Evolutionary conservation across 1,139 yeast genomes (phyloP), one percentile per base, ranked within the genome.

Genomic region (Pichia sp.): DNA sequence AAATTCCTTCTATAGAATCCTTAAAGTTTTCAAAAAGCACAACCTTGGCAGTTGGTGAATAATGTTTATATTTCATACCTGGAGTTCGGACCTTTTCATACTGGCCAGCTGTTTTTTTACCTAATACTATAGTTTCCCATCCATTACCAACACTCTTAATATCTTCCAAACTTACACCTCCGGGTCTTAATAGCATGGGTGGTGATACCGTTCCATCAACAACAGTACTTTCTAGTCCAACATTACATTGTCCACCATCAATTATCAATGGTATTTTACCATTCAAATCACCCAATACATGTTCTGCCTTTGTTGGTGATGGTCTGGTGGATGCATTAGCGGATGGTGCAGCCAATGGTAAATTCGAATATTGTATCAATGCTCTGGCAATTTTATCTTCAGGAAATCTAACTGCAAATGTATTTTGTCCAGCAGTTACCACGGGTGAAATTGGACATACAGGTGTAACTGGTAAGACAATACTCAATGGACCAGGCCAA

Each of bases 401-500:
- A 1, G 98, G 98, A 64, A 92, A 74, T 48, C 98, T 73, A 1
- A 89, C 95, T 0, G 97, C 98, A 64, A 90, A 85, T 0, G 98
- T 92, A 22, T 79, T 72, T 63, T 90, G 97, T 12, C 81, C 82
- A 0, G 92, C 95, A 0, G 97, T 90, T 22, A 94, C 94, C 18
- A 79, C 69, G 26, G 72, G 70, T 1, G 96, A 88, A 2, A 92
- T 70, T 0, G 80, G 78, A 3, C 79, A 70, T 13, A 39, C 42
- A 3, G 26, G 2, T 7, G 40, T n/a, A 7, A 83, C 75, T 0
- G 97, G 97, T 32, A 92, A 69, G 46, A 92, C 67, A 39, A 92
- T 86, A 0, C 97, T 89, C 50, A 92, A 69, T 0, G 98, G 98
- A 0, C 98, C 98, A 0, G 98, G 98, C 97, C 97, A 92, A 59